phyloP scores from a whole-genome alignment of 1,284 basidiomycete genomes.

The Schizophyllum amplum region DNA sequence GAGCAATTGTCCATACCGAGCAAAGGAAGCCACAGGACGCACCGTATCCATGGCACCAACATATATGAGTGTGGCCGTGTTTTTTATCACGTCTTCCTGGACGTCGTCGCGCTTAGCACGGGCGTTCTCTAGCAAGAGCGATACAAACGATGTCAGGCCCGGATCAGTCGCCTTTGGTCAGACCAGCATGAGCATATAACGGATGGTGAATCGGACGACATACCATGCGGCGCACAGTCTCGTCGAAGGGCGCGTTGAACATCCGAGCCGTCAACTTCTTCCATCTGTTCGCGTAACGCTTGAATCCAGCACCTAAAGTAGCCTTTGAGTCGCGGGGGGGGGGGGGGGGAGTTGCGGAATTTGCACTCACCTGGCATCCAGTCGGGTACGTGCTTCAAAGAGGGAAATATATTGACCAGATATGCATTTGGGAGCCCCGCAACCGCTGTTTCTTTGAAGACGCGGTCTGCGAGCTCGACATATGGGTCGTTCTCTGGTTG shows the following conservation, averaged over 20 bases:
- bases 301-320: constrained; percentile 28
- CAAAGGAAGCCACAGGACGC: neutral
- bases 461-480: constrained; percentile 5
- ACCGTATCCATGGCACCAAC: constrained; percentile 7
- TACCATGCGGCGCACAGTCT: constrained; percentile 48
- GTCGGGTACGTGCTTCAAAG: constrained; percentile 31
- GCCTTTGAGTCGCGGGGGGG: neutral
- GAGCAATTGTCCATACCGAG: too few species aligned
- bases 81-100: neutral
- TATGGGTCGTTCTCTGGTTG: constrained; percentile 6
- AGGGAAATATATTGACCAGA: constrained; percentile 14
- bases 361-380: constrained; percentile 31
- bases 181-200: neutral
- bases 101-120: neutral
- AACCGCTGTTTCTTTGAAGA: neutral
- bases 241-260: constrained; percentile 54
- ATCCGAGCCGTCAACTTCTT: constrained; percentile 55
- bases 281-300: constrained; percentile 48
- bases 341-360: neutral
- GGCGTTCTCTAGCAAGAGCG: neutral
- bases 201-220: constrained; percentile 12
- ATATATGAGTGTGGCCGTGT: constrained; percentile 4
- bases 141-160: constrained; percentile 2
- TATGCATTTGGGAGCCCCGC: constrained; percentile 12
- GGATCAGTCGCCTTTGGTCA: neutral